Evolutionary conservation across 176 grass and related monocot species (phyloP).

Genomic region (Triticum urartu): DNA sequence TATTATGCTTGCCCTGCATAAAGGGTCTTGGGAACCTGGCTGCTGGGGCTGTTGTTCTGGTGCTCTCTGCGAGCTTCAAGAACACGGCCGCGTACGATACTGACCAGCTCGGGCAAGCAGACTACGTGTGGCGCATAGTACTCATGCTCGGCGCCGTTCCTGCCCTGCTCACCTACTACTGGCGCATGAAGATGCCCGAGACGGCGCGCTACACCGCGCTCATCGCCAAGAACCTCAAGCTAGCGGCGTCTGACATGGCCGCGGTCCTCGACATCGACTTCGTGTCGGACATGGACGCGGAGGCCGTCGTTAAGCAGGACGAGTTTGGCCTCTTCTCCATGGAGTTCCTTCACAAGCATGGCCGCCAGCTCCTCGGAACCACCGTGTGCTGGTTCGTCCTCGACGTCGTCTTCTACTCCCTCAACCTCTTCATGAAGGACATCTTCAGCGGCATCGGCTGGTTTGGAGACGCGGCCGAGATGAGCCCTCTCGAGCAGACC

Average conservation of each 20-base stretch:
- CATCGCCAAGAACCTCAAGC: constrained; percentile 60
- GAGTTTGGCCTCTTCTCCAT: not conserved
- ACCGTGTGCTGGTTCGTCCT: not conserved
- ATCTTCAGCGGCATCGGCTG: constrained; percentile 25
- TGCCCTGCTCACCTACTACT: constrained; percentile 71
- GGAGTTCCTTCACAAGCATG: not conserved
- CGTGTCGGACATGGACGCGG: not conserved
- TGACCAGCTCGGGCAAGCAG: not conserved
- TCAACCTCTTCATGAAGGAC: constrained; percentile 21
- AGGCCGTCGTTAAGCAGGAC: not conserved
- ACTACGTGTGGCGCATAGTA: constrained; percentile 54
- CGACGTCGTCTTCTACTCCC: constrained; percentile 11
- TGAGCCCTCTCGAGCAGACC: not conserved
- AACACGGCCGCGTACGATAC: not conserved
- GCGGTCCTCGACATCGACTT: not conserved
- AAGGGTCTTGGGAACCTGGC: not conserved
- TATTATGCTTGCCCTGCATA: too few species aligned
- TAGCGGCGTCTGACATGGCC: constrained; percentile 64
- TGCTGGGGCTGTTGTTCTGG: not conserved
- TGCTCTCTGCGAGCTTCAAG: not conserved
- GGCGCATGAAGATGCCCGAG: constrained; percentile 93
- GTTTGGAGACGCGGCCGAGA: not conserved
- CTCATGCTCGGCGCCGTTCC: constrained; percentile 57
- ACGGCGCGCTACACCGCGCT: constrained; percentile 72
- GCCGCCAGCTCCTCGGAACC: not conserved